Evolutionary conservation across 1,284 basidiomycete species (phyloP).

Genomic region (Lignosus rhinocerotis): DNA sequence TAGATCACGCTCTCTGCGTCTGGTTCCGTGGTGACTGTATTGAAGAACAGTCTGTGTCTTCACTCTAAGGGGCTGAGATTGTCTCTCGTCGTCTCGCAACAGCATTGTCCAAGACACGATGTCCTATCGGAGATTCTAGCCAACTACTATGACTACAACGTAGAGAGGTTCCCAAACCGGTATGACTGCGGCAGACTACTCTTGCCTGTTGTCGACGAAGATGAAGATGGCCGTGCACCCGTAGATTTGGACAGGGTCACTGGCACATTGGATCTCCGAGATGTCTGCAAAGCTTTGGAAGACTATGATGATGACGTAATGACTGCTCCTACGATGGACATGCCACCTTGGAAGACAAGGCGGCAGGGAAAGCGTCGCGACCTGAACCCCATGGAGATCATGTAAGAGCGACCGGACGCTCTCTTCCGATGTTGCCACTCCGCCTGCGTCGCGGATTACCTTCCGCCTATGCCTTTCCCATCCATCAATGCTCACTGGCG

Average conservation of each 20-base stretch:
- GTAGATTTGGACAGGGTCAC: neutral
- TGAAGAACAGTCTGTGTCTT: constrained; percentile 7
- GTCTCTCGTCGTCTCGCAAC: neutral
- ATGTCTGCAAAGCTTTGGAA: too few species aligned
- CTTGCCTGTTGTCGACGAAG: neutral
- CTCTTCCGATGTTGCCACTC: neutral
- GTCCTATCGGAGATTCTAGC: neutral
- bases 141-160: neutral
- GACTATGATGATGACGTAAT: too few species aligned
- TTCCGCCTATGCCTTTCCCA: neutral
- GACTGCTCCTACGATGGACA: too few species aligned
- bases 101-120: neutral
- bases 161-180: neutral
- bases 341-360: too few species aligned
- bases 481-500: neutral
- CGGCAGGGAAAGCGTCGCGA: neutral
- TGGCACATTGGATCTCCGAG: neutral
- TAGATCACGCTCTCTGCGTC: constrained; percentile 6
- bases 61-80: neutral
- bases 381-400: neutral
- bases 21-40: constrained; percentile 13
- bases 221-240: neutral
- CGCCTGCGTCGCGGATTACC: neutral
- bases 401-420: neutral
- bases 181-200: neutral